phyloP scores from a whole-genome alignment of 2,329 filamentous ascomycete species.

The Pseudofabraea citricarpa region DNA sequence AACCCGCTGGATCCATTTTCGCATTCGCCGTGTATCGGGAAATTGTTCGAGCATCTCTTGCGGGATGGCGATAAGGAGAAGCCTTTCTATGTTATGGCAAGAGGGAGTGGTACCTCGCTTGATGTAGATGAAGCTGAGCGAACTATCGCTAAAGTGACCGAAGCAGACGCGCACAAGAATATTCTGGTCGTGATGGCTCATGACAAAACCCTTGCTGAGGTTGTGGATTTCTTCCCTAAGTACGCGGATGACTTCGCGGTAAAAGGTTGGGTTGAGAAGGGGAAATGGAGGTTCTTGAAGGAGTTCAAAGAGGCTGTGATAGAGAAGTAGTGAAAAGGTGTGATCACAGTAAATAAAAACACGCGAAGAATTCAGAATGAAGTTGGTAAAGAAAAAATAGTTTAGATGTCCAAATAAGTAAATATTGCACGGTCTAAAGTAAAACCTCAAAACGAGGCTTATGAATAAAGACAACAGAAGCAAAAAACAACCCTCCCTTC shows the following conservation, averaged over 20 bases:
- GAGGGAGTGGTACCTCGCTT: conserved; percentile 12
- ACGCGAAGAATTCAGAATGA: no score
- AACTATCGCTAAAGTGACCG: conserved; percentile 40
- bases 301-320: no score
- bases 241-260: conserved; percentile 40
- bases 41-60: conserved; percentile 34
- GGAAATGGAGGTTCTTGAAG: conserved; percentile 44
- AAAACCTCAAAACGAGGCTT: no score
- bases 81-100: conserved; percentile 29
- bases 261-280: conserved; percentile 40
- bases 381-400: no score
- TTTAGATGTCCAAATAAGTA: no score
- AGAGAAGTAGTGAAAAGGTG: no score
- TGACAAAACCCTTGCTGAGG: conserved; percentile 36
- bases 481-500: no score
- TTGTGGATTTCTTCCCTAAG: conserved; percentile 45
- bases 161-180: conserved; percentile 38
- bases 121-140: conserved; percentile 28
- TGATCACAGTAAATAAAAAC: no score
- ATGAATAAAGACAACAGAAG: no score
- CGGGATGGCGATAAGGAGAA: conserved; percentile 20
- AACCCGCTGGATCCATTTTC: conserved; percentile 30
- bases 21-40: conserved; percentile 34
- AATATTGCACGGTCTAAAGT: no score
- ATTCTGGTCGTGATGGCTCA: conserved; percentile 43